Evolutionary conservation across 75 land plant species (phyloP).

Genomic region (Selaginella moellendorffii): DNA sequence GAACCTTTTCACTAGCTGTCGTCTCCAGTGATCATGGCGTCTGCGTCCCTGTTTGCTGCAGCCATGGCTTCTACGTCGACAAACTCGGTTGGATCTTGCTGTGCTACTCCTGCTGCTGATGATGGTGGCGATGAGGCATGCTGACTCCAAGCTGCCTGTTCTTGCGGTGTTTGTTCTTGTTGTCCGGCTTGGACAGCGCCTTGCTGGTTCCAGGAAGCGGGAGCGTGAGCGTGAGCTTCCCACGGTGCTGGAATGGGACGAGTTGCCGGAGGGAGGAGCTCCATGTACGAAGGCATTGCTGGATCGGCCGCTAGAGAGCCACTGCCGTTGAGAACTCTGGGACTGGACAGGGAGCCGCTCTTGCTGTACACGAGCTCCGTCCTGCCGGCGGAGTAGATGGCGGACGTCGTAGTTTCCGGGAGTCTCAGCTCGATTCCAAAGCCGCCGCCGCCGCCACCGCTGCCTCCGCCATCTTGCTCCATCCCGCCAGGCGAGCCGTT

Average conservation of each 20-base stretch:
- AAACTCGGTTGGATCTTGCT: conserved; percentile 27
- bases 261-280: conserved; percentile 27
- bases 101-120: conserved; percentile 25
- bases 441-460: conserved; percentile 34
- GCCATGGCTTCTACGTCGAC: conserved; percentile 25
- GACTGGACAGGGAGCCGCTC: conserved; percentile 29
- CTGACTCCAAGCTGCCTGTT: no score
- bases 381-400: conserved; percentile 34
- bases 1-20: no score
- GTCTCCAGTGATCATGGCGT: conserved; percentile 21
- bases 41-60: conserved; percentile 22
- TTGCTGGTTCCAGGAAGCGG: conserved; percentile 51
- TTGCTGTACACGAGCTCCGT: conserved; percentile 27
- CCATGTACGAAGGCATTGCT: conserved; percentile 30
- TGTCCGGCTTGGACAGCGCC: conserved; percentile 9
- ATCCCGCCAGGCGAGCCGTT: not conserved
- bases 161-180: not conserved
- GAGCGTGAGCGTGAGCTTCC: conserved; percentile 32
- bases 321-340: conserved; percentile 28
- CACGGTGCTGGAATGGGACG: conserved; percentile 16
- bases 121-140: conserved; percentile 27
- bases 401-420: no score
- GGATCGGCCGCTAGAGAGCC: conserved; percentile 14
- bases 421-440: conserved; percentile 14
- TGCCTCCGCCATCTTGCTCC: conserved; percentile 33